Evolutionary conservation across 306 rosid species (phyloP), one percentile per base, ranked within the genome.

Genomic region (Cucurbita pepo): DNA sequence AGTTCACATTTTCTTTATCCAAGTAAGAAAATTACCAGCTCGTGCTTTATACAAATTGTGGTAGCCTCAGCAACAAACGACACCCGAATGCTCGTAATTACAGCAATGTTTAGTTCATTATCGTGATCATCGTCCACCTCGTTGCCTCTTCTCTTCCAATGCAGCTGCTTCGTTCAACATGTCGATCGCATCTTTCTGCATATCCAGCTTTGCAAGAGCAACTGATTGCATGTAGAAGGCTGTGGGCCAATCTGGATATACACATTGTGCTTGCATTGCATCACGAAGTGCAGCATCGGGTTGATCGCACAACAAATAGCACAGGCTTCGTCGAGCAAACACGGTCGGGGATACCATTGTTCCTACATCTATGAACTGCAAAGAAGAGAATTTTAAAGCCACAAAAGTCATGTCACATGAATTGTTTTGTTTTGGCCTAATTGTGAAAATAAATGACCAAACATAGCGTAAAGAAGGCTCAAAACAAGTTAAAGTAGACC

Each of bases 201-300:
- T 94, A 85, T 89, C 88, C 80, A 94, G 80, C 88, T 91, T 94
- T 7, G 97, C 97, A 48, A 94, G 96, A 45, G 99, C 99, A 61
- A 94, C 97, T 0, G 99, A 94, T 75, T 94, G 99, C 96, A 94
- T 86, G 89, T 91, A 94, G 83, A 94, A 94, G 45, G 99, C 92
- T 0, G 97, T 91, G 2, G 96, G 90, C 99, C 99, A 94, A 69
- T 94, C 99, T 21, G 99, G 97, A 80, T 81, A 84, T 44, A 91
- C 92, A 3, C 90, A 87, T 72, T 94, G 98, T 36, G 98, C 97
- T 81, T 94, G 98, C 98, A 94, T 94, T 56, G 96, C 98, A 83
- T 94, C 98, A 76, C 98, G 84, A 41, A 94, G 97, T 0, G 98
- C 98, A 7, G 97, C 87, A 74, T 94, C 97, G 4, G 98, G 88